Conservation (phyloP, 768 basidiomycete species). For the Hericium alpestre region DNA sequence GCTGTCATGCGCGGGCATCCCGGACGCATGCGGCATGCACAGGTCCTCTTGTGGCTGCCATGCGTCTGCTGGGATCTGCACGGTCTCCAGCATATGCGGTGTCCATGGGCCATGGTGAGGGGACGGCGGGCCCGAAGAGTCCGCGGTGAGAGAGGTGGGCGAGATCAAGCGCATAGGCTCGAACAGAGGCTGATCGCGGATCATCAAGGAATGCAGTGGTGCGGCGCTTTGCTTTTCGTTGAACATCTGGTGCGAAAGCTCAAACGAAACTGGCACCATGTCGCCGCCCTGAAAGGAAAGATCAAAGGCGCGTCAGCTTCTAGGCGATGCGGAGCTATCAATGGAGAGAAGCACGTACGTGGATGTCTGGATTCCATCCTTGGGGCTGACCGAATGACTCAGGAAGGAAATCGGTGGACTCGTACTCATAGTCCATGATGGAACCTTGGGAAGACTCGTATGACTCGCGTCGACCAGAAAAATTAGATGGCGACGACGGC, state of each 20-base stretch:
- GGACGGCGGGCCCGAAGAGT: conserved; percentile 11
- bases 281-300: neutral
- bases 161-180: neutral
- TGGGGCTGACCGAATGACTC: conserved; percentile 5
- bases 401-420: conserved; percentile 25
- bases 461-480: conserved; percentile 40
- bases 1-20: conserved; percentile 13
- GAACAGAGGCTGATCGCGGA: neutral
- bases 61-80: conserved; percentile 9
- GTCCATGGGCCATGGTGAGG: conserved; percentile 5
- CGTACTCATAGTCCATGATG: conserved; percentile 43
- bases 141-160: conserved; percentile 1
- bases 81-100: conserved; percentile 7
- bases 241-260: neutral
- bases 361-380: conserved; percentile 8
- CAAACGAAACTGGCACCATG: neutral
- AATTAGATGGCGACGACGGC: conserved; percentile 47
- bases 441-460: conserved; percentile 22
- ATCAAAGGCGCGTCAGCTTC: neutral
- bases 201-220: neutral
- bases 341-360: neutral
- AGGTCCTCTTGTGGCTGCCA: conserved; percentile 8
- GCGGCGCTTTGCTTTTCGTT: neutral
- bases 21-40: neutral
- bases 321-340: neutral